These are phyloP conservation scores for Pseudevernia furfuracea DNA, from an alignment of 495 filamentous ascomycete species.

Conservation along the genomic window DNA sequence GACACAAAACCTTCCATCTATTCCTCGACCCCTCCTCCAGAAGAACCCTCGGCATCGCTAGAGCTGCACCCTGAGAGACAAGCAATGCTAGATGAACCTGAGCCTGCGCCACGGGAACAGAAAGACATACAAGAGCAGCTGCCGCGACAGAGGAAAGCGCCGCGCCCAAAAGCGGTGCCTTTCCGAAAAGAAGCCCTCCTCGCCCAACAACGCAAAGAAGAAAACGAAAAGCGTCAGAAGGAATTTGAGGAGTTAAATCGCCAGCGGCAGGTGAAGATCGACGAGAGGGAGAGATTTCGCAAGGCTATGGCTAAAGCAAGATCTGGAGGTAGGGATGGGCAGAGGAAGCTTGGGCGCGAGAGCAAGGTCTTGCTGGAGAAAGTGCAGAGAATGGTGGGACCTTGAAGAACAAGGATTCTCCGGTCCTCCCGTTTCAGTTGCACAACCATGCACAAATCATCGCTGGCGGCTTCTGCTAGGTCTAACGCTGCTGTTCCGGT, in stretches of 20 bases:
- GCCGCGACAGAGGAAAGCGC: constrained; percentile 31
- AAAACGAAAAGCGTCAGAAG: constrained; percentile 52
- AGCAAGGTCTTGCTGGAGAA: constrained; percentile 74
- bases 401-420: background rate
- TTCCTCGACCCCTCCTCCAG: constrained; percentile 8
- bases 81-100: constrained; percentile 53
- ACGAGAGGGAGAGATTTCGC: constrained; percentile 54
- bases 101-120: constrained; percentile 28
- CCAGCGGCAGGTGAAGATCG: constrained; percentile 43
- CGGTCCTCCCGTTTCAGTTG: background rate
- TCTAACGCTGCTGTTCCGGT: background rate
- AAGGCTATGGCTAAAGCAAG: constrained; percentile 70
- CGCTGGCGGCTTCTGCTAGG: background rate
- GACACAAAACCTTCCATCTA: constrained; percentile 20
- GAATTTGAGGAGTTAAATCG: constrained; percentile 48
- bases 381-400: constrained; percentile 36
- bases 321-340: constrained; percentile 65
- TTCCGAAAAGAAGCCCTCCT: constrained; percentile 69
- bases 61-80: constrained; percentile 68
- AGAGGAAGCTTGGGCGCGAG: constrained; percentile 77
- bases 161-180: constrained; percentile 53
- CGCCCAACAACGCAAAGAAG: constrained; percentile 57
- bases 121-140: constrained; percentile 18
- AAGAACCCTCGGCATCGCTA: constrained; percentile 33
- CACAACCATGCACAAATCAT: background rate